These are phyloP conservation scores for Thecaphora frezii DNA, from an alignment of 1,284 basidiomycete species.

Conservation along the genomic window DNA sequence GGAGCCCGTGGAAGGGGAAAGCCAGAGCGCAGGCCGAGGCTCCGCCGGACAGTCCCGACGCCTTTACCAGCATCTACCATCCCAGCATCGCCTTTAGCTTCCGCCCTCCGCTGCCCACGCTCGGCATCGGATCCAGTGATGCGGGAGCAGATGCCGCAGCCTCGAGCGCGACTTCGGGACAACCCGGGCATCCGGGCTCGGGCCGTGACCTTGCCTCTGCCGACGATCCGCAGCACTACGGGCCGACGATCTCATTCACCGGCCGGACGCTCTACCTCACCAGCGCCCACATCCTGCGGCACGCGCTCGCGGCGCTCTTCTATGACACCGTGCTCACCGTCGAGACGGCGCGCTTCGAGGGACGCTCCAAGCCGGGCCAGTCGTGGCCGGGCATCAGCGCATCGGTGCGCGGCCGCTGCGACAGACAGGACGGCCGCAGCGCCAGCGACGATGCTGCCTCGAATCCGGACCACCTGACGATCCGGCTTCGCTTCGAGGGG, in stretches of 20 bases:
- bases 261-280: constrained; percentile 49
- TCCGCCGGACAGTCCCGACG: not conserved
- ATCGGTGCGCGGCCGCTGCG: constrained; percentile 7
- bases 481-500: constrained; percentile 45
- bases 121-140: constrained; percentile 17
- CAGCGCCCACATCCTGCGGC: constrained; percentile 43
- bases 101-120: constrained; percentile 26
- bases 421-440: not conserved
- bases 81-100: constrained; percentile 42
- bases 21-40: constrained; percentile 4
- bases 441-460: no score
- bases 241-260: constrained; percentile 41
- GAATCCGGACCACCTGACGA: no score
- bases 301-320: constrained; percentile 46
- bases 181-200: no score
- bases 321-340: constrained; percentile 33
- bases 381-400: constrained; percentile 34
- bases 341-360: constrained; percentile 39
- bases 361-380: constrained; percentile 17
- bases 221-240: not conserved
- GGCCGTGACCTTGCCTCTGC: not conserved
- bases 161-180: not conserved
- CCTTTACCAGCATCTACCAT: constrained; percentile 40
- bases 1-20: constrained; percentile 9
- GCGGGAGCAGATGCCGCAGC: not conserved